A percentile compares a stretch with the other conserved stretches of the same genome.
Evolutionary conservation across 306 rosid species (phyloP).

Genomic region (Rosa rugosa): DNA sequence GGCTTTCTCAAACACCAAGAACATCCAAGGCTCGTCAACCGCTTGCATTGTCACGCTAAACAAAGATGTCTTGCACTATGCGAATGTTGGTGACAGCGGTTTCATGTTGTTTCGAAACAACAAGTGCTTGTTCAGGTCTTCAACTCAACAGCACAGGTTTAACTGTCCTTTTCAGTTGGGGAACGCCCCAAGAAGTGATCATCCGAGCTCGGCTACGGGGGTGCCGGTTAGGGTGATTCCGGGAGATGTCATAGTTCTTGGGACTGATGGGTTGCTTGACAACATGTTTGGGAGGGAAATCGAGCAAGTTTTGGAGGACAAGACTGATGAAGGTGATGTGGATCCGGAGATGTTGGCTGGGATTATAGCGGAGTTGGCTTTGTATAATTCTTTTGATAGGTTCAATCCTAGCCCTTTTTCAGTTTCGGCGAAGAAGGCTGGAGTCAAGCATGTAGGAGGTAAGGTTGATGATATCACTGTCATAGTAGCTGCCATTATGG

Average conservation of each 20-base stretch:
- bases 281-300: conserved; percentile 3
- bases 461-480: conserved; percentile 11
- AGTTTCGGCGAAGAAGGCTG: neutral
- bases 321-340: neutral
- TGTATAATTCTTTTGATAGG: neutral
- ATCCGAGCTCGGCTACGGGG: neutral
- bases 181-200: neutral
- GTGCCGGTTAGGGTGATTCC: neutral
- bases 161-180: conserved; percentile 17
- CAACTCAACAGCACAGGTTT: neutral
- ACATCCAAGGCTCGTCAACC: conserved; percentile 13
- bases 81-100: conserved; percentile 22
- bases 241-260: conserved; percentile 18
- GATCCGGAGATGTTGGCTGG: neutral
- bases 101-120: conserved; percentile 20
- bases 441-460: neutral
- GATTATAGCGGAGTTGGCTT: neutral
- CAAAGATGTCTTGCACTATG: neutral
- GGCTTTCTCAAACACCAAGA: neutral
- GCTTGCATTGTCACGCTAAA: conserved; percentile 5
- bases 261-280: conserved; percentile 12
- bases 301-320: neutral
- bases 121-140: neutral
- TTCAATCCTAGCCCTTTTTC: neutral
- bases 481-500: neutral